Conservation (phyloP, 371 early-diverging fungal species). For the Mucor mucedo region DNA sequence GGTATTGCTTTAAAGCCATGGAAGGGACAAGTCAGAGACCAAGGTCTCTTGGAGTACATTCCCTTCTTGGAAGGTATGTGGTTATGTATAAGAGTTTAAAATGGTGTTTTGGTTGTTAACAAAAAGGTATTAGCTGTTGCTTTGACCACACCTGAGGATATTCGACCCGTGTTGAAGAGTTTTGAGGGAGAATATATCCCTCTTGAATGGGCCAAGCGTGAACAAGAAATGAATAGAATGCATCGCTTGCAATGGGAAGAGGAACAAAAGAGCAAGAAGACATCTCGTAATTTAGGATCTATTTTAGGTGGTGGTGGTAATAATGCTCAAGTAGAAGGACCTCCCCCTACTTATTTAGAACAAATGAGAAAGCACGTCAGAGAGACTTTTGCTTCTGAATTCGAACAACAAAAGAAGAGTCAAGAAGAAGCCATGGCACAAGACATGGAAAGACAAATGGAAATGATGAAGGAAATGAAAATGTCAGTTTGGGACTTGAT, state of each 20-base stretch:
- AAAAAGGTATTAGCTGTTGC: conserved; percentile 55
- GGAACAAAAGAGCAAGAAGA: conserved; percentile 62
- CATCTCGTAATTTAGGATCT: conserved; percentile 47
- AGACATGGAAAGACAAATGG: conserved; percentile 58
- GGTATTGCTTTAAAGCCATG: conserved; percentile 84
- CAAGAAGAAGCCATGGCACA: conserved; percentile 62
- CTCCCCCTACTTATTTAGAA: conserved; percentile 61
- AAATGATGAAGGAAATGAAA: conserved; percentile 70
- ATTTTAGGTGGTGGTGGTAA: conserved; percentile 51
- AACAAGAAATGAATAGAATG: conserved; percentile 67
- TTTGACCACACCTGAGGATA: conserved; percentile 77
- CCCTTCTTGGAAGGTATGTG: conserved; percentile 87
- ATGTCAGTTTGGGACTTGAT: conserved; percentile 75
- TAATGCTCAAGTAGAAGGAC: conserved; percentile 40
- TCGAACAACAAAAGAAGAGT: conserved; percentile 57
- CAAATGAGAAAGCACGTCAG: conserved; percentile 63
- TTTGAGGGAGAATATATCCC: conserved; percentile 76
- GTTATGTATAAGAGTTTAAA: background rate
- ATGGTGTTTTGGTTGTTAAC: background rate
- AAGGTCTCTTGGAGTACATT: conserved; percentile 80
- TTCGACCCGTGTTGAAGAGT: conserved; percentile 69
- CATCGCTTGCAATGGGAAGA: conserved; percentile 75
- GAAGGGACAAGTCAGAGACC: conserved; percentile 85
- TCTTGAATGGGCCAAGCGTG: conserved; percentile 73
- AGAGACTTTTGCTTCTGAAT: conserved; percentile 60